phyloP scores from a whole-genome alignment of 345 rosid species.

The Clausena lansium region DNA sequence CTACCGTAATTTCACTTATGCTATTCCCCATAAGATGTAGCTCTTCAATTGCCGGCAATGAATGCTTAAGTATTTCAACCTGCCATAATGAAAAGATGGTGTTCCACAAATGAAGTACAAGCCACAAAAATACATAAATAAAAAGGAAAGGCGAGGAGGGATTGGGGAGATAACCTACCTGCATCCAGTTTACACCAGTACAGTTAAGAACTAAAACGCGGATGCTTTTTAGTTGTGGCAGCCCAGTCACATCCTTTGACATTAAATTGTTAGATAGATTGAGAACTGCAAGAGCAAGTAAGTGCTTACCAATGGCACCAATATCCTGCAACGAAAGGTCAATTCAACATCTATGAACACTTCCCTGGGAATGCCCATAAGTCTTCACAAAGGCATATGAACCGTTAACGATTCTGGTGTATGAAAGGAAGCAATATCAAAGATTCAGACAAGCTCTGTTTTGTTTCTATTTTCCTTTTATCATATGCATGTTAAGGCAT shows the following conservation, averaged over 20 bases:
- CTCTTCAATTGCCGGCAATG: conserved; percentile 77
- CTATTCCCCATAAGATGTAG: conserved; percentile 87
- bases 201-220: conserved; percentile 72
- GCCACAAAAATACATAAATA: neutral
- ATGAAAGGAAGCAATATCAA: too few species aligned
- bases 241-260: conserved; percentile 36
- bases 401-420: too few species aligned
- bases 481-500: too few species aligned
- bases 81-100: conserved; percentile 26
- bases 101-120: conserved; percentile 2
- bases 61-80: conserved; percentile 69
- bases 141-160: neutral
- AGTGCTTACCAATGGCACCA: conserved; percentile 63
- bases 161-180: conserved; percentile 37
- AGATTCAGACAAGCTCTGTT: too few species aligned
- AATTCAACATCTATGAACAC: neutral
- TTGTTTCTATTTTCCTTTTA: too few species aligned
- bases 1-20: conserved; percentile 56
- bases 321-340: conserved; percentile 50
- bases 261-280: conserved; percentile 71
- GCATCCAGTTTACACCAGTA: conserved; percentile 68
- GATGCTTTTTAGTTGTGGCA: conserved; percentile 55
- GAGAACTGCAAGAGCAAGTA: conserved; percentile 60
- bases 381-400: too few species aligned
- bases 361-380: too few species aligned